phyloP scores from a whole-genome alignment of 75 land plant genomes.

The Adiantum capillusveneris region DNA sequence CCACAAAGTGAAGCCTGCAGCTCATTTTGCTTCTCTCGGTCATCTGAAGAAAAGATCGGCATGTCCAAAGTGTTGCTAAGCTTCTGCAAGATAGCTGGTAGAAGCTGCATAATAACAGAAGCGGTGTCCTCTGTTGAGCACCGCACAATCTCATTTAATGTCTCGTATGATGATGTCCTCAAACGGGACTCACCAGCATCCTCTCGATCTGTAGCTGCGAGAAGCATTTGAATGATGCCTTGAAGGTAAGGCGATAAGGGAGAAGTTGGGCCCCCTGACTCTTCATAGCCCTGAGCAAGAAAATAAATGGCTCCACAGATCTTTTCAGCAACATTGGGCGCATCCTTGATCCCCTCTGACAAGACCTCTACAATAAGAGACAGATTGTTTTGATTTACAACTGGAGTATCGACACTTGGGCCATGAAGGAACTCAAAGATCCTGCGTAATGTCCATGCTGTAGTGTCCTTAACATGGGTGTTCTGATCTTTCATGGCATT shows the following conservation, averaged over 20 bases:
- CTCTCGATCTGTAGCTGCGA: constrained; percentile 64
- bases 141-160: constrained; percentile 84
- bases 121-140: constrained; percentile 91
- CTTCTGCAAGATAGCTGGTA: constrained; percentile 76
- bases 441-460: constrained; percentile 80
- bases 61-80: constrained; percentile 68
- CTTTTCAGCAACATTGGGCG: constrained; percentile 92
- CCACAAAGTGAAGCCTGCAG: constrained; percentile 88
- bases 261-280: constrained; percentile 37
- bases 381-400: constrained; percentile 55
- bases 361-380: constrained; percentile 56
- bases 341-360: constrained; percentile 81
- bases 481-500: constrained; percentile 69
- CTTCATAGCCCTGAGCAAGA: constrained; percentile 88
- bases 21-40: constrained; percentile 76
- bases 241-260: constrained; percentile 74
- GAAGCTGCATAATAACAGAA: constrained; percentile 61
- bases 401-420: constrained; percentile 46
- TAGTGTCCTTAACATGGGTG: constrained; percentile 74
- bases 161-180: constrained; percentile 78
- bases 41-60: constrained; percentile 69
- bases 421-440: constrained; percentile 86
- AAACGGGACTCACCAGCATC: constrained; percentile 84
- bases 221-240: constrained; percentile 62
- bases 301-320: constrained; percentile 91